Base-by-base conservation (phyloP, 2,329 filamentous ascomycete species). In the Phaeosphaeria sp. region DNA sequence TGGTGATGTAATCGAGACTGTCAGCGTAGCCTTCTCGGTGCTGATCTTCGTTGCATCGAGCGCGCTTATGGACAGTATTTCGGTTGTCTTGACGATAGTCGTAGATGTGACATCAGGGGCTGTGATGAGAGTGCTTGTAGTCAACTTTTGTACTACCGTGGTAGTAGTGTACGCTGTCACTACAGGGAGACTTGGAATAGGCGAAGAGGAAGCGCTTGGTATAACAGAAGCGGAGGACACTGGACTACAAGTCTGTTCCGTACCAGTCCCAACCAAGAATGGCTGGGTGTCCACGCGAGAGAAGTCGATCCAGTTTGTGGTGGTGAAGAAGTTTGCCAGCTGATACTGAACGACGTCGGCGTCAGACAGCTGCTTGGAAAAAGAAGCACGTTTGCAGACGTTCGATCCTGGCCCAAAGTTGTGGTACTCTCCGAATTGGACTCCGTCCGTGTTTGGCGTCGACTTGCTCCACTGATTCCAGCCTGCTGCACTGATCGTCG, bases 291-390 rank as follows among this genome's bases (percentile, higher is more conserved):
- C 66, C 17, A 81, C 66, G 39, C 74, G 71, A 2, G 75, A 74
- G 53, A 80, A 78, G 56, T 81, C 75, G 61, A 81, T 80, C 75
- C 78, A 81, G 6, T 73, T 70, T 1, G 74, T 80, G 1, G 69
- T 68, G 1, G 72, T 60, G 55, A 81, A 81, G 65, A 81, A 80
- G 56, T 68, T 77, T 6, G 70, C 65, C 33, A 81, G 63, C 64
- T 80, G 71, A 51, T 79, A 81, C 51, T 79, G 72, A 24, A 70
- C 71, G 18, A 76, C 77, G 40, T 74, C 66, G 9, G 56, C 50
- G 55, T 76, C 74, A 15, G 74, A 69, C 40, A 80, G 67, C 61
- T 79, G 73, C 21, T 74, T 66, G 2, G 76, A 76, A 51, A 80
- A 80, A 13, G 62, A 59, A 6, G 73, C 77, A 33, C 77, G 72